Base-by-base conservation (phyloP, 352 stramenopile species). In the Pythium phragmitis region DNA sequence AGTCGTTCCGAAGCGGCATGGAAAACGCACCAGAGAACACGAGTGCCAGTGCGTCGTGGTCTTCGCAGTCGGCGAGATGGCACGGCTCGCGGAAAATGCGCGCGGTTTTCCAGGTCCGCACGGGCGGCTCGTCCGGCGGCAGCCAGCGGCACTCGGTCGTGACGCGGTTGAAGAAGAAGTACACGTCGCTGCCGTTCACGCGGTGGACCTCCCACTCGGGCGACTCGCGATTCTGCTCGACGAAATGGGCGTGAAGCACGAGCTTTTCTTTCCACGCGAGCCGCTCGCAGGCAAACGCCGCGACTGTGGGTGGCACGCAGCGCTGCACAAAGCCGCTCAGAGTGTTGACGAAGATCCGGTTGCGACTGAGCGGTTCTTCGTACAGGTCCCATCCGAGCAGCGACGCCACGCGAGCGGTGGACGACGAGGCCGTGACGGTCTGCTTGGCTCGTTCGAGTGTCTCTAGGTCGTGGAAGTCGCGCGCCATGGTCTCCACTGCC, bases 251-350 rank as follows among this genome's bases (percentile, higher is more conserved):
- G 42, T 48, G 39, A 19, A 69, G 60, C 4, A 67, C 70, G 39
- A 91, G 65, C 58, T 88, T 91, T 65, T 89, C 80, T 61, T 87
- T 89, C 80, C 80, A 91, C 7, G 73, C 79, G 11, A 91, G 70
- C 17, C 75, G 67, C 49, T 63, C 47, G 23, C 34, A 46, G 17
- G 70, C 69, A 19, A 71, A 70, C 49, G 73, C 68, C 9, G 68
- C 60, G 6, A 89, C n/a, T 59, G 73, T 70, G 3, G 58, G 21
- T 3, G 82, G 82, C 23, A 91, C 78, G 57, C 88, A 77, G 30
- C 80, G 74, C 68, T 91, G 82, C 19, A 85, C 69, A 47, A 91
- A 91, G 34, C 82, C 78, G 52, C 77, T 87, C 8, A 57, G 53
- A 8, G 68, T 46, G 45, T 92, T 87, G 57, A 88, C 70, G 56